Conservation (phyloP, 2,329 filamentous ascomycete genomes). For the Paecilomyces formosus region DNA sequence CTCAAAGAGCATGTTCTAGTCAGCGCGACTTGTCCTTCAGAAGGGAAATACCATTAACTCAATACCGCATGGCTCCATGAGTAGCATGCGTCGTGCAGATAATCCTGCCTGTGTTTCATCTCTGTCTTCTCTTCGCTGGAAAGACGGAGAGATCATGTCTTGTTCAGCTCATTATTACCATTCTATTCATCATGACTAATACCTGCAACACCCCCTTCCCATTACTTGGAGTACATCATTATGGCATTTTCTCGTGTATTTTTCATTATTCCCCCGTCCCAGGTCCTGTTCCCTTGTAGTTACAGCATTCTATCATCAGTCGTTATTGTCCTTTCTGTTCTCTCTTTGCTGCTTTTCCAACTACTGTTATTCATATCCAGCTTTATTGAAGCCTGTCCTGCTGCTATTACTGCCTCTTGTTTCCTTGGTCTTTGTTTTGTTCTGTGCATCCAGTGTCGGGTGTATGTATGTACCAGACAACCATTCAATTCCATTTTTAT, state of each 20-base stretch:
- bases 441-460: not conserved
- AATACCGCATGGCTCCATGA: not conserved
- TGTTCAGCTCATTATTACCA: slow-evolving; percentile 4
- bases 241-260: slow-evolving; percentile 4
- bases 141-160: not conserved
- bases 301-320: not conserved
- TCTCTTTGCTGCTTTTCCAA: not conserved
- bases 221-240: not conserved
- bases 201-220: not conserved
- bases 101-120: not conserved
- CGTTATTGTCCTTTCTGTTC: not conserved
- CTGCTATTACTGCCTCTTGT: not conserved
- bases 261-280: slow-evolving; percentile 6
- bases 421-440: not conserved
- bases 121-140: not conserved
- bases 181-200: not conserved
- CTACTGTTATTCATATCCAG: not conserved
- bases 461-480: not conserved
- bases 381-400: not conserved
- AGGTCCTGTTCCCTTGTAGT: not conserved
- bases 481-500: not conserved
- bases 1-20: not conserved
- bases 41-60: not conserved
- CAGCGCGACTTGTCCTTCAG: not conserved
- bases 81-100: not conserved